phyloP scores from a whole-genome alignment of 1,139 yeast species.

The Zygosaccharomyces pseudobailii region DNA sequence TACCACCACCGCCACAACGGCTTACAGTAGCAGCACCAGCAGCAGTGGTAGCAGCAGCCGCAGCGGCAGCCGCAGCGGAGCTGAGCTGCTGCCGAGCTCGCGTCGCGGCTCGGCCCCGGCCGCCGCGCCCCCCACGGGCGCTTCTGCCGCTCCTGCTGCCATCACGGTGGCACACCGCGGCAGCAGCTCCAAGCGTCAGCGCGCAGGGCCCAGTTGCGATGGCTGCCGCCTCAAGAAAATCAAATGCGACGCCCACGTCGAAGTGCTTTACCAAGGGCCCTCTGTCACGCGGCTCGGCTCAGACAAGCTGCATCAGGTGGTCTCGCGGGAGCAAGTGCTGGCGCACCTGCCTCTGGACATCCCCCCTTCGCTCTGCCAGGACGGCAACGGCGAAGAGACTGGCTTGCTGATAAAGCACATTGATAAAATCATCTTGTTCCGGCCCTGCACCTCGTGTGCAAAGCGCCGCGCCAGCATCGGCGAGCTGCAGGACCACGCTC shows the following conservation, averaged over 20 bases:
- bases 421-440: constrained; percentile 29
- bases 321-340: constrained; percentile 15
- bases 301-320: constrained; percentile 17
- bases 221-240: constrained; percentile 66
- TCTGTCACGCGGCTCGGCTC: constrained; percentile 17
- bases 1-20: no score
- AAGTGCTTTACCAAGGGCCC: constrained; percentile 26
- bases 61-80: background rate
- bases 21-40: background rate
- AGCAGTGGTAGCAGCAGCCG: background rate
- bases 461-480: constrained; percentile 14
- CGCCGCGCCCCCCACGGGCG: background rate
- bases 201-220: constrained; percentile 75
- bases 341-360: constrained; percentile 4
- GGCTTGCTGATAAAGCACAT: constrained; percentile 26
- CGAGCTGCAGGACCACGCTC: background rate
- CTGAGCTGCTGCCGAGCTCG: background rate
- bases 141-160: background rate
- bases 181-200: constrained; percentile 43
- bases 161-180: background rate
- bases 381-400: background rate
- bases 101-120: background rate
- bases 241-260: constrained; percentile 67
- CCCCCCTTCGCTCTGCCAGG: background rate
- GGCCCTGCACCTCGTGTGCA: constrained; percentile 29